Evolutionary conservation across 768 basidiomycete species (phyloP).

Genomic region (Rhizopogon roseolus): DNA sequence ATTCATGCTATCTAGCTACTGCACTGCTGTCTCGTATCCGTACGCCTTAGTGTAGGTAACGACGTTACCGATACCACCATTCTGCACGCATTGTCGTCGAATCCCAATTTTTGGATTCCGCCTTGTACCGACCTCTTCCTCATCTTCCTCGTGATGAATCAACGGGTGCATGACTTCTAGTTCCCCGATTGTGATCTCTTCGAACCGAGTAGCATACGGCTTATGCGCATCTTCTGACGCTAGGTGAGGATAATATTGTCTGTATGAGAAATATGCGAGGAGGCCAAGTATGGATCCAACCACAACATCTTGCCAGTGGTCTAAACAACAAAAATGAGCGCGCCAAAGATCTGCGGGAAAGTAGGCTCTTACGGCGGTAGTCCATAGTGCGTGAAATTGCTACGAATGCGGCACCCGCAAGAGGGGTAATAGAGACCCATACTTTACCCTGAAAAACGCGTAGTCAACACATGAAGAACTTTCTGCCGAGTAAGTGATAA

Average conservation of each 20-base stretch:
- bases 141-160: background rate
- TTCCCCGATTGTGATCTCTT: constrained; percentile 14
- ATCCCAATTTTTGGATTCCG: background rate
- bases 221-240: constrained; percentile 51
- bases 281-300: constrained; percentile 75
- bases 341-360: background rate
- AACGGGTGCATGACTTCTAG: too few species aligned
- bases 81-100: background rate
- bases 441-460: constrained; percentile 52
- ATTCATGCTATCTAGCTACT: too few species aligned
- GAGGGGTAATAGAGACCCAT: constrained; percentile 76
- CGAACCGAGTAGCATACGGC: constrained; percentile 68
- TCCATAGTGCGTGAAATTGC: constrained; percentile 92
- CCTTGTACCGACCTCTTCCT: background rate
- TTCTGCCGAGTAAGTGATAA: background rate
- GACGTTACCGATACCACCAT: too few species aligned
- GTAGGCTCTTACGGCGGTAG: constrained; percentile 60
- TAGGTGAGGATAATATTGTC: constrained; percentile 76
- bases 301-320: constrained; percentile 92
- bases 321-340: constrained; percentile 29
- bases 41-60: background rate
- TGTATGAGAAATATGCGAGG: constrained; percentile 71
- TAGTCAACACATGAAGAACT: background rate
- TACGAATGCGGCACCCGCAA: constrained; percentile 67
- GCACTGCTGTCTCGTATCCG: too few species aligned